Conservation (phyloP, 2,329 filamentous ascomycete species). For the Apiospora phragmitis region DNA sequence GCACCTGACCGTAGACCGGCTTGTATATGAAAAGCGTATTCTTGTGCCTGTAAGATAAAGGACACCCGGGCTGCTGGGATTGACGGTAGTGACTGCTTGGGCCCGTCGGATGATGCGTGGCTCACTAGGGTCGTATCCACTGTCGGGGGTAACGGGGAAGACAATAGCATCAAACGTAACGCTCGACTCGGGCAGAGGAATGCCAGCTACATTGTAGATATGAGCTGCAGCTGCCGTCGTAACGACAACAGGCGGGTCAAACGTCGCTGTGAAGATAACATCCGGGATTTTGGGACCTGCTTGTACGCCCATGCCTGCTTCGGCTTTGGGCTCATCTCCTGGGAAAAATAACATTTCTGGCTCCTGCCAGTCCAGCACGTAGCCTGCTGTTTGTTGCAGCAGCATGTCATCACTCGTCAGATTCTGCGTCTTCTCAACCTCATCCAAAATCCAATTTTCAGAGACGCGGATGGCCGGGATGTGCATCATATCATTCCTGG, state of each 20-base stretch:
- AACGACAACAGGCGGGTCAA: slow-evolving; percentile 73
- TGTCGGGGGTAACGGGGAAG: slow-evolving; percentile 54
- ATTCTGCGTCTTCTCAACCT: slow-evolving; percentile 57
- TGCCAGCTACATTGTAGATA: slow-evolving; percentile 59
- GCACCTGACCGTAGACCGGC: slow-evolving; percentile 66
- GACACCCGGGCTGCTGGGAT: slow-evolving; percentile 15
- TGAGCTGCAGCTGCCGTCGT: slow-evolving; percentile 64
- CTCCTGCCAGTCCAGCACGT: slow-evolving; percentile 70
- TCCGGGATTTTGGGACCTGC: slow-evolving; percentile 60
- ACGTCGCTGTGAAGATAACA: slow-evolving; percentile 72
- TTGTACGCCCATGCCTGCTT: slow-evolving; percentile 38
- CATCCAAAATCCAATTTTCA: slow-evolving; percentile 70
- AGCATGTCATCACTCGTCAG: slow-evolving; percentile 44
- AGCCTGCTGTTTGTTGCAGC: slow-evolving; percentile 29
- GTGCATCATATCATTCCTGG: slow-evolving; percentile 39
- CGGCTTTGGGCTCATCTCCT: slow-evolving; percentile 47
- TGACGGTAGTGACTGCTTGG: slow-evolving; percentile 46
- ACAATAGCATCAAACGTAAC: slow-evolving; percentile 59
- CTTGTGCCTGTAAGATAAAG: slow-evolving; percentile 36
- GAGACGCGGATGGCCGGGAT: slow-evolving; percentile 69
- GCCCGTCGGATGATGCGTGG: slow-evolving; percentile 54
- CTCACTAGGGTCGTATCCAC: slow-evolving; percentile 56
- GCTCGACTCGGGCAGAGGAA: slow-evolving; percentile 39
- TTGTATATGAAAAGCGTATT: slow-evolving; percentile 72
- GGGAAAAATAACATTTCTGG: slow-evolving; percentile 63